Evolutionary conservation across 257 asterid species (phyloP), one percentile per base, ranked within the genome.

Genomic region (Solanum clarkiae): DNA sequence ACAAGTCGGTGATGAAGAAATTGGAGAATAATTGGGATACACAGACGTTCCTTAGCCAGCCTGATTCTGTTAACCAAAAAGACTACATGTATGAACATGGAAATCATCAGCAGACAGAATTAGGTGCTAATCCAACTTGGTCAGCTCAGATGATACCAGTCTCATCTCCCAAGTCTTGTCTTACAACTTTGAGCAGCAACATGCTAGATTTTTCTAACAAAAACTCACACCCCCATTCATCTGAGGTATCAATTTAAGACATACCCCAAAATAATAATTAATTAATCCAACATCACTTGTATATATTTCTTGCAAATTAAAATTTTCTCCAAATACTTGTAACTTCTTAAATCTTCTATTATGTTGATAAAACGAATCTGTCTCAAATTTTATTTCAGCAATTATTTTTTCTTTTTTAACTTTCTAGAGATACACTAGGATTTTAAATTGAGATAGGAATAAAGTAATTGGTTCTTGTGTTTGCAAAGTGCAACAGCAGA

Each of bases 121-220:
- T 80, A 26, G 42, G 80, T 47, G 86, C 81, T 18, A 89, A 86
- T 53, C 75, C 90, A 79, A 68, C 70, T 70, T 91, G 92, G 92
- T 86, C 91, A 20, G 32, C 32, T n/a, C 92, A 82, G 40, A 87
- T 89, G 88, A 82, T 89, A 60, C 85, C 92, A 51, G 91, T 86
- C 81, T 88, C 94, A 32, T 92, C 97, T 85, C 92, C 97, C 7
- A 92, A 86, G 6, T 92, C 97, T 26, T 90, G 91, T 84, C 86
- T 92, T 11, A 91, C 91, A 18, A 72, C 91, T 84, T 45, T 88
- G 66, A 89, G 92, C 82, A 88, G 88, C 59, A 92, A 89, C 90
- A 89, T 91, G 92, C 82, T 92, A 9, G 94, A 90, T 89, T 91
- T 93, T 53, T 86, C 97, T 13, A 85, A 84, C 80, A 88, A 84